phyloP scores from a whole-genome alignment of 2,329 filamentous ascomycete genomes.

The Periconia sp. region DNA sequence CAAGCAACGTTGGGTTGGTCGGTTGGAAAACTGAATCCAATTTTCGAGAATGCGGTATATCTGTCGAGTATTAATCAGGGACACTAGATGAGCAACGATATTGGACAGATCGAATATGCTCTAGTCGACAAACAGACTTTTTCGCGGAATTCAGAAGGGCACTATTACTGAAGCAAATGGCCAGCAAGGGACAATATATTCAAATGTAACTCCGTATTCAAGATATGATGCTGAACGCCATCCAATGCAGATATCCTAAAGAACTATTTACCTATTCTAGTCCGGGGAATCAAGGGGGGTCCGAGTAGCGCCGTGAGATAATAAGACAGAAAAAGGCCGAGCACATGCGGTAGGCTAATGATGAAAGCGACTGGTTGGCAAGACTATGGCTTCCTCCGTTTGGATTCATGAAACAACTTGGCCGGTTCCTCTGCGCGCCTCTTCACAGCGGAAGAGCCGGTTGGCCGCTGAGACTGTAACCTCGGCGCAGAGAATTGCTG shows the following conservation, averaged over 20 bases:
- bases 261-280: not conserved
- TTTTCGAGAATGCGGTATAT: slow-evolving; percentile 46
- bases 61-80: slow-evolving; percentile 29
- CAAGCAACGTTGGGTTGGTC: slow-evolving; percentile 16
- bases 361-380: not conserved
- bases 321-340: not conserved
- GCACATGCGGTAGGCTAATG: not conserved
- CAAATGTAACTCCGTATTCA: not conserved
- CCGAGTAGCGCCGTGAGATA: not conserved
- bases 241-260: slow-evolving; percentile 2
- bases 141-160: too few species aligned
- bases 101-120: too few species aligned
- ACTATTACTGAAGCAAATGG: too few species aligned
- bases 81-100: too few species aligned
- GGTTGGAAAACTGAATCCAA: slow-evolving; percentile 21
- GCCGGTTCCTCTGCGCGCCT: slow-evolving; percentile 23
- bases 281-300: not conserved
- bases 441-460: slow-evolving; percentile 2
- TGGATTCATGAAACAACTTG: slow-evolving; percentile 22
- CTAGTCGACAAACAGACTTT: too few species aligned
- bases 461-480: slow-evolving; percentile 3
- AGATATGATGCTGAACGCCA: not conserved
- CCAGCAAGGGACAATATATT: too few species aligned
- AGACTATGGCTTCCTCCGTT: slow-evolving; percentile 13
- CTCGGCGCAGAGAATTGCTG: slow-evolving; percentile 35